phyloP scores from a whole-genome alignment of 257 asterid genomes.

The Plantago ovata region DNA sequence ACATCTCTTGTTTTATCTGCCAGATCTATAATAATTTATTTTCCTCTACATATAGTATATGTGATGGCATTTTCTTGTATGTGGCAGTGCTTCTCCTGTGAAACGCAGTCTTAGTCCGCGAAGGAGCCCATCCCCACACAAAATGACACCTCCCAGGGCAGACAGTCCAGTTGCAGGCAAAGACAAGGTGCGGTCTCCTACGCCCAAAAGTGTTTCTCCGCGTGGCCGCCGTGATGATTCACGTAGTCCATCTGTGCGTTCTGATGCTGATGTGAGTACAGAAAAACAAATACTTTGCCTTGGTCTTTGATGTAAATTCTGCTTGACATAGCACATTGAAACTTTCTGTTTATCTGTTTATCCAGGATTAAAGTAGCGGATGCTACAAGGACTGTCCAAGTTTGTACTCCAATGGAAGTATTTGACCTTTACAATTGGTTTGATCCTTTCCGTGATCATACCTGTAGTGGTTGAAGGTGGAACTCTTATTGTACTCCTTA shows the following conservation, averaged over 20 bases:
- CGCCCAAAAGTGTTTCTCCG: conserved; percentile 78
- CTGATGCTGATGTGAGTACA: conserved; percentile 76
- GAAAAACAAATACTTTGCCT: not conserved
- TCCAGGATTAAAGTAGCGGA: conserved; percentile 36
- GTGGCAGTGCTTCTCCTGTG: conserved; percentile 74
- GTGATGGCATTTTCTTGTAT: conserved; percentile 7
- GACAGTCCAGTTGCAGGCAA: conserved; percentile 56
- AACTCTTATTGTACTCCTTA: conserved; percentile 44
- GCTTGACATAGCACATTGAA: conserved; percentile 1
- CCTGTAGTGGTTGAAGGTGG: conserved; percentile 54
- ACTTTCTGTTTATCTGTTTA: not conserved
- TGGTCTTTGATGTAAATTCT: not conserved
- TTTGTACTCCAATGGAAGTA: conserved; percentile 15
- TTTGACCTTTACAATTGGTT: conserved; percentile 20
- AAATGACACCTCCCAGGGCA: conserved; percentile 49
- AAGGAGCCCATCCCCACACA: conserved; percentile 65
- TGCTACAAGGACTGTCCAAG: conserved; percentile 17
- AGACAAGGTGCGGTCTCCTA: conserved; percentile 45
- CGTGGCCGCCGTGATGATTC: conserved; percentile 50
- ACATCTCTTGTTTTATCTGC: not conserved
- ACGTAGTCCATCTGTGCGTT: conserved; percentile 69
- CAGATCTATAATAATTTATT: not conserved
- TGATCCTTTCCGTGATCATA: conserved; percentile 29
- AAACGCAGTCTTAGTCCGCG: conserved; percentile 69
- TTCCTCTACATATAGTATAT: conserved; percentile 1